A percentile compares a stretch with the other conserved stretches of the same genome.
phyloP scores from a whole-genome alignment of 177 flowering plant species.

The Tripterygium wilfordii region DNA sequence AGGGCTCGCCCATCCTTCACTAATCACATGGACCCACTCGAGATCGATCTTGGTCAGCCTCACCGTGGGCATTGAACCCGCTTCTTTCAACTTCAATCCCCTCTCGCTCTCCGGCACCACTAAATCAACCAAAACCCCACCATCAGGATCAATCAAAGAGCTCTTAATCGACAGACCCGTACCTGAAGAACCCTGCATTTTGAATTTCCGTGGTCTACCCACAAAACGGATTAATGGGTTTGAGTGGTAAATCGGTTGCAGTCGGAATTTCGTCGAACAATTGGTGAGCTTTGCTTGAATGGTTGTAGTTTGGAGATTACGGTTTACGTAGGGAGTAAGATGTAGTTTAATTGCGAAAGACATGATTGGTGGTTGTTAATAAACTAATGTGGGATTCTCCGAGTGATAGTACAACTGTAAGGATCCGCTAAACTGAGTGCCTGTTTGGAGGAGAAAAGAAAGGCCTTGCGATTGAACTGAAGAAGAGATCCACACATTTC shows the following conservation, averaged over 20 bases:
- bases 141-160: slow-evolving; percentile 93
- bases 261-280: slow-evolving; percentile 11
- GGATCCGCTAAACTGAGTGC: not conserved
- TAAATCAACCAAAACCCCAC: slow-evolving; percentile 70
- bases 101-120: slow-evolving; percentile 69
- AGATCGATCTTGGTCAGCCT: slow-evolving; percentile 61
- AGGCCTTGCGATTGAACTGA: not conserved
- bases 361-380: slow-evolving; percentile 19
- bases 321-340: slow-evolving; percentile 6
- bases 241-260: slow-evolving; percentile 32
- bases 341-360: slow-evolving; percentile 36
- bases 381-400: slow-evolving; percentile 2
- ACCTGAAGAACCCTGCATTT: slow-evolving; percentile 14
- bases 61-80: slow-evolving; percentile 55
- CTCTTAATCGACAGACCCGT: slow-evolving; percentile 34
- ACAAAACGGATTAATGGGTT: slow-evolving; percentile 12
- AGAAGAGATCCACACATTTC: slow-evolving; percentile 7
- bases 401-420: not conserved
- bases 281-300: not conserved
- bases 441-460: not conserved
- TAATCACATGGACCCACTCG: slow-evolving; percentile 90
- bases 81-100: slow-evolving; percentile 42
- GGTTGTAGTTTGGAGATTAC: slow-evolving; percentile 5
- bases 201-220: not conserved
- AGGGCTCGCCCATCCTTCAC: slow-evolving; percentile 99